Conservation (phyloP, 257 asterid species). For the Solanum medicagineum region DNA sequence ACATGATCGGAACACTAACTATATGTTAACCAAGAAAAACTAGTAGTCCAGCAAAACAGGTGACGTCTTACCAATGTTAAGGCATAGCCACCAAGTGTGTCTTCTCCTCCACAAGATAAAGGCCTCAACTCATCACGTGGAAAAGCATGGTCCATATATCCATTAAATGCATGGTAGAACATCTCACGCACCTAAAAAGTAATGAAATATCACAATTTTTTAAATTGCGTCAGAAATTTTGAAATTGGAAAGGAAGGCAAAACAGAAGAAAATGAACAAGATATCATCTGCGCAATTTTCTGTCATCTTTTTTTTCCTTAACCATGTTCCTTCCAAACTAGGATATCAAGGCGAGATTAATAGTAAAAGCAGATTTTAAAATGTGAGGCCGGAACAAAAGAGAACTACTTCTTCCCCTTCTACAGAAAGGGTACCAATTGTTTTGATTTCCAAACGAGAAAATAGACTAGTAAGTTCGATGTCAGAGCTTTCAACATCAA, state of each 20-base stretch:
- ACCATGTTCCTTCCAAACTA: background rate
- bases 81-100: constrained; percentile 97
- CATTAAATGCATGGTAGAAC: constrained; percentile 95
- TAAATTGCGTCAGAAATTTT: background rate
- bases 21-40: background rate
- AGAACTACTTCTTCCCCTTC: background rate
- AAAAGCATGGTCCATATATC: constrained; percentile 89
- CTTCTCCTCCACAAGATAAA: constrained; percentile 92
- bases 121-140: constrained; percentile 92
- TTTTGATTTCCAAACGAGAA: background rate
- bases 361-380: background rate
- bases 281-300: background rate
- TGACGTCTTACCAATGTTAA: constrained; percentile 61
- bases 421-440: background rate
- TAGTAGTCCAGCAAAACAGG: background rate
- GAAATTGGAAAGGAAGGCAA: background rate
- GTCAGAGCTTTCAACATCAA: background rate
- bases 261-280: background rate
- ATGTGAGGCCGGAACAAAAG: background rate
- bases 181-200: constrained; percentile 63
- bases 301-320: background rate
- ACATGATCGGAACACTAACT: constrained; percentile 1
- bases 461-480: background rate
- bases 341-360: background rate
- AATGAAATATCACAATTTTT: background rate